Conservation (phyloP, 2,329 filamentous ascomycete genomes). For the Colletotrichum incanum region DNA sequence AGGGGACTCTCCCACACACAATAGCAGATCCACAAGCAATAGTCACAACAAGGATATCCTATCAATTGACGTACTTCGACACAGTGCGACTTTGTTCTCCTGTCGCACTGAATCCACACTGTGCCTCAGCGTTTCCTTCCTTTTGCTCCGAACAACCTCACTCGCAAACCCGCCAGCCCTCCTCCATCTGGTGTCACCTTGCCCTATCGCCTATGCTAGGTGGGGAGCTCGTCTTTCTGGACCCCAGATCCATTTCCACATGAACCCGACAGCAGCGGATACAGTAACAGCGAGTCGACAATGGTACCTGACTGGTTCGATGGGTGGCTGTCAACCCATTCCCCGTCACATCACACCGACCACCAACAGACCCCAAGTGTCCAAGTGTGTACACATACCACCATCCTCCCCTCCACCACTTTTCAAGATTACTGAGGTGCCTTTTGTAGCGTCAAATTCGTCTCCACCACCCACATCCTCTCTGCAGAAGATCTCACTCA, state of each 20-base stretch:
- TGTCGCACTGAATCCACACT: neutral
- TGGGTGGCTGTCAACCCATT: neutral
- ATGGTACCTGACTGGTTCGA: neutral
- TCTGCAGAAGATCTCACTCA: slow-evolving; percentile 10
- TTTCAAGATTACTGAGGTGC: neutral
- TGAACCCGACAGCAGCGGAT: neutral
- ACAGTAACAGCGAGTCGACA: neutral
- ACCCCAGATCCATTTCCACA: neutral
- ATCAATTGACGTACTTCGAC: too few relatives aligned
- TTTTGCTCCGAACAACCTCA: slow-evolving; percentile 4
- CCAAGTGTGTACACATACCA: neutral
- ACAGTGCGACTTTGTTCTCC: neutral
- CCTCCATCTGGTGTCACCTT: neutral
- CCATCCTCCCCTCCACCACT: neutral
- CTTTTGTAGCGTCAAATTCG: slow-evolving; percentile 19
- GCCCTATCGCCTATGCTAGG: neutral
- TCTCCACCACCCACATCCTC: neutral
- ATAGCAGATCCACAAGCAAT: too few relatives aligned
- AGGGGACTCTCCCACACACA: too few relatives aligned
- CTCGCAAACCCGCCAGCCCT: neutral
- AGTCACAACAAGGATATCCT: too few relatives aligned
- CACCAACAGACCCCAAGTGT: neutral
- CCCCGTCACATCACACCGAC: neutral
- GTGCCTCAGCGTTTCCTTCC: neutral
- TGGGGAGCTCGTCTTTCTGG: neutral